Evolutionary conservation across 495 filamentous ascomycete species (phyloP).

Genomic region (Usnea hakonensis): DNA sequence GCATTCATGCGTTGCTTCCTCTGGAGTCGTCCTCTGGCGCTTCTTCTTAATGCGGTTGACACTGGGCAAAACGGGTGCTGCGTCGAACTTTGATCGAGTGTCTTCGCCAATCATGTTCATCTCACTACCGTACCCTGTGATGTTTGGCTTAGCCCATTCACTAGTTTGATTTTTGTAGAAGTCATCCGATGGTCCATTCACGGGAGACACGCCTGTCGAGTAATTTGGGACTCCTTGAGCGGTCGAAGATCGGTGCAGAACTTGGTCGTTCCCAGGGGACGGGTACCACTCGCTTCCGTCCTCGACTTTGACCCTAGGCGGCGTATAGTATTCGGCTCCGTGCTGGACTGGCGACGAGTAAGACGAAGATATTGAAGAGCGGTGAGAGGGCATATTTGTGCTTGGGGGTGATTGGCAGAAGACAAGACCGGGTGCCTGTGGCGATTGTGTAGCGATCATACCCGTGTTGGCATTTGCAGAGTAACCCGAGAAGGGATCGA

Average conservation of each 20-base stretch:
- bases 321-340: constrained; percentile 21
- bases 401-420: constrained; percentile 26
- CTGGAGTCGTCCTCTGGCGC: constrained; percentile 57
- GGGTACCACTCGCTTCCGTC: constrained; percentile 26
- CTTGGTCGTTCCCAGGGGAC: constrained; percentile 22
- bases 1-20: constrained; percentile 72
- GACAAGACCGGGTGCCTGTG: constrained; percentile 26
- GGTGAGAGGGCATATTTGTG: constrained; percentile 26
- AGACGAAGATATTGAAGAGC: constrained; percentile 26
- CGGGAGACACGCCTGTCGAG: constrained; percentile 18
- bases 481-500: constrained; percentile 26
- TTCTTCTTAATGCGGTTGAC: constrained; percentile 29
- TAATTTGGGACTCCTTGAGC: constrained; percentile 20
- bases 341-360: constrained; percentile 22
- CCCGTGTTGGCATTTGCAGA: constrained; percentile 17
- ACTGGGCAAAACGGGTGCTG: constrained; percentile 22
- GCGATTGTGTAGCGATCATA: constrained; percentile 21
- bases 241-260: constrained; percentile 18
- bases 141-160: constrained; percentile 18
- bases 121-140: constrained; percentile 3
- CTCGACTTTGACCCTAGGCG: constrained; percentile 24
- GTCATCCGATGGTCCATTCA: constrained; percentile 22
- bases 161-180: constrained; percentile 19
- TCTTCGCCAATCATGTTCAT: constrained; percentile 17
- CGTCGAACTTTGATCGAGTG: constrained; percentile 17